Evolutionary conservation across 768 basidiomycete species (phyloP).

Genomic region (Leccinum boreale): DNA sequence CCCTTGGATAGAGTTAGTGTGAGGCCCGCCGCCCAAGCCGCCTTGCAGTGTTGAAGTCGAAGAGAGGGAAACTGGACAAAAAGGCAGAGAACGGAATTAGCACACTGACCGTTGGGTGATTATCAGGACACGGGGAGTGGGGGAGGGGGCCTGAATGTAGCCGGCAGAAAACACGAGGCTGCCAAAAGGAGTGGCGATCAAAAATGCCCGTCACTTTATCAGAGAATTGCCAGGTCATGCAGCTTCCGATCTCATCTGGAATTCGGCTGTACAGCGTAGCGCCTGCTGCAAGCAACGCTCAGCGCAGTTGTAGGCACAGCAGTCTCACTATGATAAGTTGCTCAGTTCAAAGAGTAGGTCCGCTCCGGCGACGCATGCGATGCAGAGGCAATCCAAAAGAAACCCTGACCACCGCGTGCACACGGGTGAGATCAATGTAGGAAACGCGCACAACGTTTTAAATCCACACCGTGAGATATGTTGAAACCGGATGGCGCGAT

Average conservation of each 20-base stretch:
- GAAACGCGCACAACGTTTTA: conserved; percentile 12
- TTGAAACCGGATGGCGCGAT: conserved; percentile 18
- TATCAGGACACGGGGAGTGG: conserved; percentile 26
- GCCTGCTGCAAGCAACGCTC: no score
- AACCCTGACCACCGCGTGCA: not conserved
- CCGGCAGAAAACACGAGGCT: conserved; percentile 34
- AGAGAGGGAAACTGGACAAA: conserved; percentile 10
- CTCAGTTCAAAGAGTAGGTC: no score
- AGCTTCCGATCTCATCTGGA: conserved; percentile 12
- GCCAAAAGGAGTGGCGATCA: conserved; percentile 29
- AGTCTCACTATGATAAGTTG: not conserved
- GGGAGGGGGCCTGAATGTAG: conserved; percentile 13
- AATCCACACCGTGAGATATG: conserved; percentile 19
- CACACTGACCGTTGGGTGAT: conserved; percentile 29
- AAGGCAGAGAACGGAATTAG: conserved; percentile 21
- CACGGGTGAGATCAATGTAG: conserved; percentile 4
- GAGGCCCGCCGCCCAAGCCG: conserved; percentile 19
- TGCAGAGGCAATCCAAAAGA: not conserved
- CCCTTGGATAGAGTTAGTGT: conserved; percentile 2
- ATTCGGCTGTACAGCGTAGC: not conserved
- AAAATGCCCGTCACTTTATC: conserved; percentile 26
- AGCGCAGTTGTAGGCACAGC: no score
- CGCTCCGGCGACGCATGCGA: no score
- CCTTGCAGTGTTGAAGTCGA: conserved; percentile 21
- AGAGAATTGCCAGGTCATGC: conserved; percentile 6